Evolutionary conservation across 176 grass and related monocot species (phyloP).

Genomic region (Thalia dealbata): DNA sequence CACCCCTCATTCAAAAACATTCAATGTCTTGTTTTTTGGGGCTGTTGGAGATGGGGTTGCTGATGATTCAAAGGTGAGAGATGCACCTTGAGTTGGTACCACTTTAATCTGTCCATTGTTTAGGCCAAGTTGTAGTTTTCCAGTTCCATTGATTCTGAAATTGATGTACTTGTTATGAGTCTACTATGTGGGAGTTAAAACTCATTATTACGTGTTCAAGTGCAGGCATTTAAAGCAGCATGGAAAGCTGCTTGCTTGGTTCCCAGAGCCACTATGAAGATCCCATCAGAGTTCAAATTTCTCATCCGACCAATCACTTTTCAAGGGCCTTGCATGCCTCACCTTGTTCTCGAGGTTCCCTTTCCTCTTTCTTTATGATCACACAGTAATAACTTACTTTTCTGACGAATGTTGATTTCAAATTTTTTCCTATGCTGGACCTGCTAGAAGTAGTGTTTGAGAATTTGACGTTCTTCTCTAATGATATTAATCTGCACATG

Average conservation of each 20-base stretch:
- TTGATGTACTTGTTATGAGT: background rate
- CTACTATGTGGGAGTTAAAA: background rate
- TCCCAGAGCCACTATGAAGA: conserved; percentile 28
- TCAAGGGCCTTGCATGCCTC: conserved; percentile 52
- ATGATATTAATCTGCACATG: too few species aligned
- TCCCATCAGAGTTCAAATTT: conserved; percentile 43
- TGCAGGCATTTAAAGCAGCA: conserved; percentile 51
- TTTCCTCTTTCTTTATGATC: background rate
- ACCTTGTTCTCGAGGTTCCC: conserved; percentile 42
- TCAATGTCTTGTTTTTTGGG: conserved; percentile 50
- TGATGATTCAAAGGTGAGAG: conserved; percentile 53
- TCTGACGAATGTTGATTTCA: background rate
- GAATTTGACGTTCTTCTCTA: too few species aligned
- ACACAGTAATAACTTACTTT: background rate
- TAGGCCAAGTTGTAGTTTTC: background rate
- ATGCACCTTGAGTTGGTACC: too few species aligned
- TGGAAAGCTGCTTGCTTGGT: conserved; percentile 50
- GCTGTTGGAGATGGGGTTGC: conserved; percentile 39
- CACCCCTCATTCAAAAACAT: conserved; percentile 21
- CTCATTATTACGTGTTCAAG: background rate
- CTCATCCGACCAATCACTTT: conserved; percentile 41
- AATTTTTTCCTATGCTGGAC: background rate
- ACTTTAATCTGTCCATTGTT: background rate
- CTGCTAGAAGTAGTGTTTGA: background rate
- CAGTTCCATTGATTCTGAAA: background rate